These are phyloP conservation scores for Camelina laxa DNA, from an alignment of 345 rosid genomes.

Conservation along the genomic window DNA sequence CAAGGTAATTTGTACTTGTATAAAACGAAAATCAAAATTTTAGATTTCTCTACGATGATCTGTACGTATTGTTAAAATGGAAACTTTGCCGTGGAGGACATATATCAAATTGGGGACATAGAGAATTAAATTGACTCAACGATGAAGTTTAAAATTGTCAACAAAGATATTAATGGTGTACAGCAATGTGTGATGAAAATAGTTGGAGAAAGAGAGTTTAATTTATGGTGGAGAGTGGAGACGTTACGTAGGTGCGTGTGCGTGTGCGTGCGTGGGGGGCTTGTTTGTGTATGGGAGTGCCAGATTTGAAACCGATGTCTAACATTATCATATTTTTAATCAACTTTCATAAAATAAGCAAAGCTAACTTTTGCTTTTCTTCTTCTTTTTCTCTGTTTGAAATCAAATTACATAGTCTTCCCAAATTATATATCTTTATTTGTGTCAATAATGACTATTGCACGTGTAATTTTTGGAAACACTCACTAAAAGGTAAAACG, in stretches of 20 bases:
- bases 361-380: too few relatives aligned
- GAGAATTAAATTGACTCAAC: slow-evolving; percentile 30
- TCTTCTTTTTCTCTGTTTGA: too few relatives aligned
- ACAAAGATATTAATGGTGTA: slow-evolving; percentile 39
- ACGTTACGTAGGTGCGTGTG: slow-evolving; percentile 26
- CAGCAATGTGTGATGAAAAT: slow-evolving; percentile 37
- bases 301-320: slow-evolving; percentile 2
- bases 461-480: neutral
- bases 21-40: too few relatives aligned
- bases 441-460: neutral
- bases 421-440: neutral
- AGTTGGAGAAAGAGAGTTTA: slow-evolving; percentile 33
- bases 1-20: too few relatives aligned
- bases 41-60: too few relatives aligned
- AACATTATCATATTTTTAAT: neutral
- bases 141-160: slow-evolving; percentile 35
- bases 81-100: neutral
- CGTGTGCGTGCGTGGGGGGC: slow-evolving; percentile 22
- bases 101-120: slow-evolving; percentile 35
- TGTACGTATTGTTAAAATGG: neutral
- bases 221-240: slow-evolving; percentile 14
- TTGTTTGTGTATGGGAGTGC: slow-evolving; percentile 22
- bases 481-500: too few relatives aligned
- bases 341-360: neutral
- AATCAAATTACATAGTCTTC: too few relatives aligned